Base-by-base conservation (phyloP, 306 rosid genomes). In the Malus orientalis region DNA sequence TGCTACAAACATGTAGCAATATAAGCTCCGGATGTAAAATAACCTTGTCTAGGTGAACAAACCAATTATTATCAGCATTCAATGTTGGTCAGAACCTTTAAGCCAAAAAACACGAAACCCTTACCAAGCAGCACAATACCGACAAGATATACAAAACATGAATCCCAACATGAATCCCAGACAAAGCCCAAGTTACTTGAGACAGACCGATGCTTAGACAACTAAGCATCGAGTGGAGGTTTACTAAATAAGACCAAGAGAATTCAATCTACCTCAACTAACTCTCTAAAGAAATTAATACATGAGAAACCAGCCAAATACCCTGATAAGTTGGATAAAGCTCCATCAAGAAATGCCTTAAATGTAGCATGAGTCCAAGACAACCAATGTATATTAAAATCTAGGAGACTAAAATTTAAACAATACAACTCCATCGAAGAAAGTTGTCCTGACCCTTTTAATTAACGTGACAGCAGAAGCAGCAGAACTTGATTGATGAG, bases 401-500 rank as follows among this genome's bases (percentile, higher is more conserved):
- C 19, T 11, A 60, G 9, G 42, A 38, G 42, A 9, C 9, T 18
- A 27, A 51, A 27, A 42, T 0, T 19, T 11, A 60, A 61, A 44
- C 60, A 61, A 73, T 16, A 44, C 12, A 13, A 70, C 25, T 29
- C 38, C 38, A 47, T 71, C 25, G 10, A 76, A 30, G 42, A 57
- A 18, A 38, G 63, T 15, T 14, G 62, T 79, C 78, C 91, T 79
- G n/a, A 92, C 98, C 97, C 85, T 88, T 82, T 86, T 87, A 62
- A 89, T 84, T 62, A 95, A 75, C 71, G 85, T 86, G 84, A 84
- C 61, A 44, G 96, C 93, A 80, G 88, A 83, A 71, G 77, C 69
- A 69, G 83, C 87, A 53, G 96, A 81, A 76, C 85, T 83, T 74
- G 89, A 82, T 45, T 73, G 85, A 63, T 51, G 83, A 59, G 13